Evolutionary conservation across 2,329 filamentous ascomycete genomes (phyloP), one percentile per base, ranked within the genome.

Genomic region (Hymenoscyphus infarciens): DNA sequence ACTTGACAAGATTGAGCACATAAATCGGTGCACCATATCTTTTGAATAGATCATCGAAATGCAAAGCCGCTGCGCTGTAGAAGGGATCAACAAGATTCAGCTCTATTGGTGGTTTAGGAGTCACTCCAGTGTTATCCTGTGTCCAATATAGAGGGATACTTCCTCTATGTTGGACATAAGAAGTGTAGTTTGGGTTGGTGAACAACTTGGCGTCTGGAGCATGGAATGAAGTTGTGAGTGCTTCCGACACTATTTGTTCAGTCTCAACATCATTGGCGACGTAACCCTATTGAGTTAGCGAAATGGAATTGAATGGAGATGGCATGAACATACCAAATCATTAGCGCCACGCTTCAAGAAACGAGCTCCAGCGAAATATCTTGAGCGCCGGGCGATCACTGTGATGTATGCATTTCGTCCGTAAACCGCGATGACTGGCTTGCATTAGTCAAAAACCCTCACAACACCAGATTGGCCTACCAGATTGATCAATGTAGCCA

Each of bases 251-350:
- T 64, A 99, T 97, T 75, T 99, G 95, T 76, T 99, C 95, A 0
- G 95, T 98, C 77, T 99, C 96, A 27, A 99, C 95, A 76, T 99
- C 96, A 73, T 99, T 99, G 59, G 95, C 96, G 61, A 99, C 95
- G 74, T 96, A 96, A 15, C 95, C 94, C 74, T 81, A 55, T 3
- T 8, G 35, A 15, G 33, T 69, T 45, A 68, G 69, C 58, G 57
- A 31, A 25, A n/a, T 22, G 8, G 10, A 11, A 33, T 19, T 11
- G 19, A 42, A 42, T 7, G 11, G 5, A 25, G 25, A 10, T 29
- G 38, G 25, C 27, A 27, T 59, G 15, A 56, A 67, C 73, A 56
- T 76, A 82, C 80, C 62, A 93, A 75, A 74, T 99, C 95, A 72
- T 99, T 99, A 56, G 92, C 90, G 35, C 95, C 95, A 63, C 95